Conservation (phyloP, 1,139 yeast genomes). For the Suhomyces choctaworum region DNA sequence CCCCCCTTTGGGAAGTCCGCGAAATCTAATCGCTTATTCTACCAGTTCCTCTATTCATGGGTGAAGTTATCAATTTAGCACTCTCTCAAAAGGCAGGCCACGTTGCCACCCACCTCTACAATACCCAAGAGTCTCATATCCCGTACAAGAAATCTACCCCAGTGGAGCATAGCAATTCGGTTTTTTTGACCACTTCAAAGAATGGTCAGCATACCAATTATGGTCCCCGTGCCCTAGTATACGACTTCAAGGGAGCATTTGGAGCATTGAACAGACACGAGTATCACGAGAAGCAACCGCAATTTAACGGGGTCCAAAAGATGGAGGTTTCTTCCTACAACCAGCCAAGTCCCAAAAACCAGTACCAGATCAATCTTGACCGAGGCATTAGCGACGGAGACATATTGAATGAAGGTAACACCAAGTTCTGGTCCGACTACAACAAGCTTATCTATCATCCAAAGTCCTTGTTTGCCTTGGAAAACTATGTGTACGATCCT, state of each 20-base stretch:
- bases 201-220: conserved; percentile 56
- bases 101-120: conserved; percentile 74
- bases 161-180: conserved; percentile 32
- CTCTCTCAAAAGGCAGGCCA: conserved; percentile 75
- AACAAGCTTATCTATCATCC: conserved; percentile 70
- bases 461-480: conserved; percentile 50
- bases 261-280: conserved; percentile 61
- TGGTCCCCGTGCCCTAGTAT: conserved; percentile 74
- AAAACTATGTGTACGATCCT: conserved; percentile 44
- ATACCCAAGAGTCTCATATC: conserved; percentile 69
- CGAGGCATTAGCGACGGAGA: conserved; percentile 29
- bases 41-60: too few species aligned
- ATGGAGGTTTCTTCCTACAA: conserved; percentile 12
- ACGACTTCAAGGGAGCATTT: conserved; percentile 71
- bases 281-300: conserved; percentile 34
- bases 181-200: conserved; percentile 36
- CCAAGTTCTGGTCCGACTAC: conserved; percentile 82
- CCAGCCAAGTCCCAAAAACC: conserved; percentile 38
- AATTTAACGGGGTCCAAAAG: conserved; percentile 10
- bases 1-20: too few species aligned
- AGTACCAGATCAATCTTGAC: conserved; percentile 66
- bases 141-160: conserved; percentile 43
- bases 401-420: conserved; percentile 39
- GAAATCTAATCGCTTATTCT: too few species aligned
- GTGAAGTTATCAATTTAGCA: conserved; percentile 69